These are phyloP conservation scores for Pilasporangium apinafurcum DNA, from an alignment of 352 stramenopile genomes.

Conservation along the genomic window DNA sequence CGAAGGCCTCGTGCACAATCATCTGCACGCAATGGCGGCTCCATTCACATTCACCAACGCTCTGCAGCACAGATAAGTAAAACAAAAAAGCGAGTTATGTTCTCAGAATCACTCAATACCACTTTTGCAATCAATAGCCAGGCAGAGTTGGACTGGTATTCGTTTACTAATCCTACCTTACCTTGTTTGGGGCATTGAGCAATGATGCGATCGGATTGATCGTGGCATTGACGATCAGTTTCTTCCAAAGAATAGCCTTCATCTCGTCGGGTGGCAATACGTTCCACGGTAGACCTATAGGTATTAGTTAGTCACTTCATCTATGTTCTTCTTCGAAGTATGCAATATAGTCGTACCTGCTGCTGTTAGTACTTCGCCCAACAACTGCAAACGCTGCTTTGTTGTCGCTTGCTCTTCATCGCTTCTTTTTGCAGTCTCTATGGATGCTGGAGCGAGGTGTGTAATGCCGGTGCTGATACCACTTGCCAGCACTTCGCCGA, in stretches of 20 bases:
- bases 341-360: slow-evolving; percentile 20
- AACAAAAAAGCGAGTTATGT: not conserved
- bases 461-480: slow-evolving; percentile 37
- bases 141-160: no score
- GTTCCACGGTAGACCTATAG: slow-evolving; percentile 33
- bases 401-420: not conserved
- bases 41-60: slow-evolving; percentile 30
- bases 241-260: slow-evolving; percentile 65
- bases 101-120: not conserved
- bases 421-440: not conserved
- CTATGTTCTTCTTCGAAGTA: no score
- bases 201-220: slow-evolving; percentile 74
- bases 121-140: not conserved
- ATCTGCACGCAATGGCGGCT: slow-evolving; percentile 35
- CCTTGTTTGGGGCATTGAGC: slow-evolving; percentile 46
- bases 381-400: slow-evolving; percentile 20
- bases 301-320: no score
- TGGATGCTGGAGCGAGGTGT: slow-evolving; percentile 35
- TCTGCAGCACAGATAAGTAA: slow-evolving; percentile 10
- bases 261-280: slow-evolving; percentile 32
- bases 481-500: slow-evolving; percentile 42
- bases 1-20: slow-evolving; percentile 51
- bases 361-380: slow-evolving; percentile 22
- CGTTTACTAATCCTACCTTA: no score
- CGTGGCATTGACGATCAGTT: slow-evolving; percentile 74